A percentile compares a stretch with the other conserved stretches of the same genome.
Conservation (phyloP, 371 early-diverging fungal species). For the Funneliformis caledonium region DNA sequence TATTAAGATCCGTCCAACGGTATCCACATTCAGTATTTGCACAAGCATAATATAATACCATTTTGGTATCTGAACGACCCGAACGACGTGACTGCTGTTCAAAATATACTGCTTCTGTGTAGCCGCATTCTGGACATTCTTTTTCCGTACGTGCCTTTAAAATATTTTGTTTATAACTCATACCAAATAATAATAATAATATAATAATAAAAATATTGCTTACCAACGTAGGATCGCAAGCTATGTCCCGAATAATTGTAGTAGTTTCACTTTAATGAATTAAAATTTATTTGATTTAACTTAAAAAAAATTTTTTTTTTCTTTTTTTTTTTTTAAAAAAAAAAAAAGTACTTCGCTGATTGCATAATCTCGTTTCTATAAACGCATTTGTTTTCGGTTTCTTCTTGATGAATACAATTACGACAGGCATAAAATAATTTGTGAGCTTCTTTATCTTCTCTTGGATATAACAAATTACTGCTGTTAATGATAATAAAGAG, state of each 20-base stretch:
- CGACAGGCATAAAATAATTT: constrained; percentile 89
- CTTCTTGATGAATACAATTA: constrained; percentile 91
- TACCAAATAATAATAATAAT: not conserved
- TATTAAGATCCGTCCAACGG: constrained; percentile 63
- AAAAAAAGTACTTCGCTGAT: constrained; percentile 69
- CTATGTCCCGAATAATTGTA: constrained; percentile 78
- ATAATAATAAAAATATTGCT: constrained; percentile 21
- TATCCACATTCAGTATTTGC: constrained; percentile 75
- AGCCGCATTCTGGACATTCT: constrained; percentile 75
- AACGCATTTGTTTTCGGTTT: constrained; percentile 80
- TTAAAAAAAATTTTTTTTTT: not conserved
- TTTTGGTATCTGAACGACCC: constrained; percentile 83
- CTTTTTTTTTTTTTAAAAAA: not conserved
- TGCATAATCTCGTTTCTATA: constrained; percentile 86
- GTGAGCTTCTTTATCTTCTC: constrained; percentile 78
- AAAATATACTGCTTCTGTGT: constrained; percentile 87
- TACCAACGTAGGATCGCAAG: constrained; percentile 73
- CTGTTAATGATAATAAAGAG: constrained; percentile 49
- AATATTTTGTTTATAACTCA: constrained; percentile 33
- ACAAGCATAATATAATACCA: constrained; percentile 94
- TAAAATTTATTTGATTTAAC: not conserved
- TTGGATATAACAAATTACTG: constrained; percentile 96
- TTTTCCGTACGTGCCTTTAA: constrained; percentile 66
- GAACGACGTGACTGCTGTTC: constrained; percentile 80
- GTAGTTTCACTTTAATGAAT: constrained; percentile 63